Percentiles rank a stretch among this genome's conserved stretches.
These are phyloP conservation scores for Alternaria panax DNA, from an alignment of 2,329 filamentous ascomycete species.

Conservation along the genomic window DNA sequence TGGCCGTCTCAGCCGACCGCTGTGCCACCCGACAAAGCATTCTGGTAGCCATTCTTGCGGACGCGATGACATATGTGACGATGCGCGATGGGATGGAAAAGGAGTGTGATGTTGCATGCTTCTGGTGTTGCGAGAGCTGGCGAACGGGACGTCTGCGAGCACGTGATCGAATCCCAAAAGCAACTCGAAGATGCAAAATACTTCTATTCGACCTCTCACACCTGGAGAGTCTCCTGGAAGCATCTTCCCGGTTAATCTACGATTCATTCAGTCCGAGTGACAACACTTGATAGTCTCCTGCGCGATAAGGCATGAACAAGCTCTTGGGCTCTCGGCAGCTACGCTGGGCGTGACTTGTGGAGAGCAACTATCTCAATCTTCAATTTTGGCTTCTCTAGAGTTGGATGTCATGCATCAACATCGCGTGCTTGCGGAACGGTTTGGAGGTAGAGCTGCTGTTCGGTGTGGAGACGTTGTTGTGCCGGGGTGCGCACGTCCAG, in stretches of 20 bases:
- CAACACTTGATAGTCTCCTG: not conserved
- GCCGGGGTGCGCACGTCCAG: conserved; percentile 26
- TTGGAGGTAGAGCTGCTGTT: conserved; percentile 1
- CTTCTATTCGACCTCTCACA: conserved; percentile 5
- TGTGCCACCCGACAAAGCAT: conserved; percentile 21
- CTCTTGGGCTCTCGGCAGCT: not conserved
- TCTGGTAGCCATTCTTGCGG: conserved; percentile 16
- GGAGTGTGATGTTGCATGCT: not conserved
- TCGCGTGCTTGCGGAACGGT: not conserved
- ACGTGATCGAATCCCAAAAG: conserved; percentile 9
- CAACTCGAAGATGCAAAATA: conserved; percentile 1
- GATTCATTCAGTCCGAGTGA: not conserved
- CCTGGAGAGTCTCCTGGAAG: not conserved
- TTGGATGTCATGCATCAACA: conserved; percentile 2
- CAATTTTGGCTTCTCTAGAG: not conserved
- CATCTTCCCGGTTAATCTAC: not conserved
- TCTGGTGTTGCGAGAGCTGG: not conserved
- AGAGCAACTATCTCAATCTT: conserved; percentile 12
- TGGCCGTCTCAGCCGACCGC: conserved; percentile 42
- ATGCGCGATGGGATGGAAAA: conserved; percentile 2
- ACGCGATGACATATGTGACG: conserved; percentile 8
- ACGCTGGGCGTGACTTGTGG: conserved; percentile 2
- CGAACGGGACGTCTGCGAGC: not conserved
- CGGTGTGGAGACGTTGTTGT: conserved; percentile 15
- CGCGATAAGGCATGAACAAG: not conserved